phyloP scores from a whole-genome alignment of 805 yeast genomes.

The Wickerhamiella sorbophila region DNA sequence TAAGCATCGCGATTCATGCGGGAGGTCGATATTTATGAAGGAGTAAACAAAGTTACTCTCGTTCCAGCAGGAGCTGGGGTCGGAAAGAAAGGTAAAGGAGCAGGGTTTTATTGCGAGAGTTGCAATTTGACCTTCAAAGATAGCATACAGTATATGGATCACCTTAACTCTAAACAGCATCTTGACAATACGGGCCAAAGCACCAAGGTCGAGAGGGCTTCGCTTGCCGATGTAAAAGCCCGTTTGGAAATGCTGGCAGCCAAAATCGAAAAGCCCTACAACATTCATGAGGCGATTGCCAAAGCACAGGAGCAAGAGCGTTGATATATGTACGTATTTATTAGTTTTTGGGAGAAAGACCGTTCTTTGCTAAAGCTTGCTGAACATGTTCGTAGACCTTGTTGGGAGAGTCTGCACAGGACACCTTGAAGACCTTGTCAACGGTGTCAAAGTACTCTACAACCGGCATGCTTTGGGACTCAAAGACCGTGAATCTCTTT shows the following conservation, averaged over 20 bases:
- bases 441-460: constrained; percentile 64
- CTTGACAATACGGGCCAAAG: constrained; percentile 24
- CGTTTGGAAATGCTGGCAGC: constrained; percentile 27
- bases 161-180: constrained; percentile 62
- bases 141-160: constrained; percentile 67
- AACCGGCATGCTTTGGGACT: constrained; percentile 88
- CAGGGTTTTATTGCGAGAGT: constrained; percentile 72
- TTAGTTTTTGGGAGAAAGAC: constrained; percentile 6
- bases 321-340: neutral
- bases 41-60: constrained; percentile 23
- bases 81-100: constrained; percentile 39
- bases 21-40: constrained; percentile 17
- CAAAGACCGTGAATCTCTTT: constrained; percentile 75
- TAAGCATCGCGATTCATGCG: neutral
- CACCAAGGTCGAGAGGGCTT: constrained; percentile 30
- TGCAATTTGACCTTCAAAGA: constrained; percentile 77
- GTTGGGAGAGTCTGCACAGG: constrained; percentile 71
- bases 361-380: constrained; percentile 39
- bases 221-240: constrained; percentile 35
- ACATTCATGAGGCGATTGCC: constrained; percentile 1
- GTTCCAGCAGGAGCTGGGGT: constrained; percentile 26
- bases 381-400: constrained; percentile 58
- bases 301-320: neutral
- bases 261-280: constrained; percentile 16
- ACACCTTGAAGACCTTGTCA: constrained; percentile 60